Evolutionary conservation across 768 basidiomycete species (phyloP).

Genomic region (Suillus placidus): DNA sequence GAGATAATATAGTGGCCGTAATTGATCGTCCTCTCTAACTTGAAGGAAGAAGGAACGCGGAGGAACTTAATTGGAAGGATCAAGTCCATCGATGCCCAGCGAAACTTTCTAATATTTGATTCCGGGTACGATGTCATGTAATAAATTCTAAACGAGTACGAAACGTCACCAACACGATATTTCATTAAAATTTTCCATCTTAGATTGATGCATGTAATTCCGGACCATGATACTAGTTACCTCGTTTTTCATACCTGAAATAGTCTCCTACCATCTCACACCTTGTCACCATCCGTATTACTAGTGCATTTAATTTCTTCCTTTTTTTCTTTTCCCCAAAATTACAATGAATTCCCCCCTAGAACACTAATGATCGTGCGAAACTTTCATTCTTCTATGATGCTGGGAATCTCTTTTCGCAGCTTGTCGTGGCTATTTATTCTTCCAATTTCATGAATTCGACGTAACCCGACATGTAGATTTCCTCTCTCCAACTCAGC

Average conservation of each 20-base stretch:
- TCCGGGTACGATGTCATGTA: slow-evolving; percentile 16
- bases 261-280: slow-evolving; percentile 3
- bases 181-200: slow-evolving; percentile 25
- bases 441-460: slow-evolving; percentile 12
- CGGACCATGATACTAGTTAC: slow-evolving; percentile 17
- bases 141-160: slow-evolving; percentile 3
- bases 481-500: slow-evolving; percentile 16
- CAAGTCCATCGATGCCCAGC: slow-evolving; percentile 19
- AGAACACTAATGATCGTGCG: slow-evolving; percentile 19
- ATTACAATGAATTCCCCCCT: not conserved
- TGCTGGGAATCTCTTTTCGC: slow-evolving; percentile 25
- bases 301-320: not conserved
- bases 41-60: slow-evolving; percentile 17
- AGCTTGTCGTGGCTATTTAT: slow-evolving; percentile 12
- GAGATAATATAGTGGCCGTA: slow-evolving; percentile 20
- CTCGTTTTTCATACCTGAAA: slow-evolving; percentile 30
- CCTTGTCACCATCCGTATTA: no score
- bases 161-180: slow-evolving; percentile 1
- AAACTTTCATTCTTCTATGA: slow-evolving; percentile 12
- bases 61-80: slow-evolving; percentile 20
- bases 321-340: not conserved
- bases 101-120: slow-evolving; percentile 24
- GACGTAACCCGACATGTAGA: slow-evolving; percentile 10
- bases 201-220: slow-evolving; percentile 17
- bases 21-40: slow-evolving; percentile 27